Conservation (phyloP, 306 rosid genomes). For the Begonia masoniana region DNA sequence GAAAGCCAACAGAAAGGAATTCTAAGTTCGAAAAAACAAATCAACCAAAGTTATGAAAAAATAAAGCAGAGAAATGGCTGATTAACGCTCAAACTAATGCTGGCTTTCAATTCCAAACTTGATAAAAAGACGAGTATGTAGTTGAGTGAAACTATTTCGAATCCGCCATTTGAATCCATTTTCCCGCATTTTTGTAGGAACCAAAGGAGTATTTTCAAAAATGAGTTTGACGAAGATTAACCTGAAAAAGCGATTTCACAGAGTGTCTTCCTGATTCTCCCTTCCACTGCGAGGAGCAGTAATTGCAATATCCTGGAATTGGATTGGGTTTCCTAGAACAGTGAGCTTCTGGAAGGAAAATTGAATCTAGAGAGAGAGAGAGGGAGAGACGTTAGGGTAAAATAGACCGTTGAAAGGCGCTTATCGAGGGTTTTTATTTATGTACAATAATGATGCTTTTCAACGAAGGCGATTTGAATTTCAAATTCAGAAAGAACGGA, state of each 20-base stretch:
- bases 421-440: conserved; percentile 16
- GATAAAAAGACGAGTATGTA: not conserved
- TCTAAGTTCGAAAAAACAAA: too few relatives aligned
- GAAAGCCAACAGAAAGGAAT: too few relatives aligned
- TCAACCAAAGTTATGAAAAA: too few relatives aligned
- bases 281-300: not conserved
- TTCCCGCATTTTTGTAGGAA: not conserved
- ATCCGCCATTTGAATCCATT: not conserved
- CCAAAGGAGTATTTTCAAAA: not conserved
- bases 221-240: not conserved
- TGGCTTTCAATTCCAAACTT: not conserved
- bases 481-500: conserved; percentile 20
- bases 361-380: conserved; percentile 6
- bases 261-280: not conserved
- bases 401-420: conserved; percentile 40
- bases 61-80: not conserved
- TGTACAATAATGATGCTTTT: conserved; percentile 4
- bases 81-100: too few relatives aligned
- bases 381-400: conserved; percentile 26
- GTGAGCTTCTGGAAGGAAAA: conserved; percentile 11
- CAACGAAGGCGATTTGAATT: conserved; percentile 37
- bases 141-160: not conserved
- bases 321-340: conserved; percentile 23
- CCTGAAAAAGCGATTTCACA: conserved; percentile 13
- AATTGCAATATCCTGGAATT: conserved; percentile 18